Percentiles rank a stretch among this genome's conserved stretches.
Evolutionary conservation across 495 filamentous ascomycete species (phyloP).

Genomic region (Penicillium herquei): DNA sequence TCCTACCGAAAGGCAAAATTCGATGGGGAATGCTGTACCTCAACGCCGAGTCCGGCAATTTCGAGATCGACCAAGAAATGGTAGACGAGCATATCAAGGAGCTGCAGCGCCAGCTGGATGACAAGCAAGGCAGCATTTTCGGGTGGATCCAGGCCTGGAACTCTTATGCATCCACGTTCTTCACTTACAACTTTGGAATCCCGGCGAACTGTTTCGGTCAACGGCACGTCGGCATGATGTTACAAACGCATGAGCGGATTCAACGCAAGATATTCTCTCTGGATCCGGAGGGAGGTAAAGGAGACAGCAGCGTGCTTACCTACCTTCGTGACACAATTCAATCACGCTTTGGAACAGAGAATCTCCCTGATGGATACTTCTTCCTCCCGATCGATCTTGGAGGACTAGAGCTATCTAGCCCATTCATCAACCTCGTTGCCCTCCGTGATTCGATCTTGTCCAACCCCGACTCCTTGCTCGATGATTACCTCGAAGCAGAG

Average conservation of each 20-base stretch:
- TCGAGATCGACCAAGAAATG: conserved; percentile 60
- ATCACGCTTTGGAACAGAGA: conserved; percentile 50
- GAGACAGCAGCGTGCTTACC: conserved; percentile 43
- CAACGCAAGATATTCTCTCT: conserved; percentile 54
- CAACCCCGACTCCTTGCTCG: no score
- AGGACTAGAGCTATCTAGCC: conserved; percentile 56
- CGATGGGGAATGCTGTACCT: conserved; percentile 66
- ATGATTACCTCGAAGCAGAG: no score
- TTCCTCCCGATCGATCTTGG: conserved; percentile 62
- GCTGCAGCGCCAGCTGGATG: conserved; percentile 57
- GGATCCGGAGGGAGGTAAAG: no score
- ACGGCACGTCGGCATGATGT: conserved; percentile 61
- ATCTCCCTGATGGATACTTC: conserved; percentile 67
- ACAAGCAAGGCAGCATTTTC: conserved; percentile 56
- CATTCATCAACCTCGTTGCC: conserved; percentile 52
- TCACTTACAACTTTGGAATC: conserved; percentile 64
- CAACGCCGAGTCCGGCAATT: conserved; percentile 51
- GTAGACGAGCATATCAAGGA: conserved; percentile 63
- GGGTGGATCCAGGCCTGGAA: conserved; percentile 40
- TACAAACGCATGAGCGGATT: conserved; percentile 58
- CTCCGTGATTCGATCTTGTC: conserved; percentile 52
- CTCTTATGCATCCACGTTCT: conserved; percentile 27
- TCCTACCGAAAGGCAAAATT: conserved; percentile 55
- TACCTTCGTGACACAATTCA: conserved; percentile 56
- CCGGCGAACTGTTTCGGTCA: conserved; percentile 64